phyloP scores from a whole-genome alignment of 768 basidiomycete species.

The Krasilnikovozyma curviuscula region DNA sequence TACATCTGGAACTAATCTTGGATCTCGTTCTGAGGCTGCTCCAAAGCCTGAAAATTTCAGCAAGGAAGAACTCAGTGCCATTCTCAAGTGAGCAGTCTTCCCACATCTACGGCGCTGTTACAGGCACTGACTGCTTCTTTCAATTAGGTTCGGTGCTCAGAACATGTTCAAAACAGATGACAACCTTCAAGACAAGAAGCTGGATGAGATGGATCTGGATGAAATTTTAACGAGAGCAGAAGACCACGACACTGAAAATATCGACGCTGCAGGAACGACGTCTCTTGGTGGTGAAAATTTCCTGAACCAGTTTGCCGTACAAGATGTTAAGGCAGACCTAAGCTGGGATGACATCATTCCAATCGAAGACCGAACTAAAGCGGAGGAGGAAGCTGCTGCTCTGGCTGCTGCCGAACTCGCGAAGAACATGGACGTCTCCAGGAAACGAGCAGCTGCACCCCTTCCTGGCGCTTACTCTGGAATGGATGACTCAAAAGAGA shows the following conservation, averaged over 20 bases:
- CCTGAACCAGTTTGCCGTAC: slow-evolving; percentile 82
- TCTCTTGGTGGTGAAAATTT: slow-evolving; percentile 97
- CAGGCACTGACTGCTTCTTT: neutral
- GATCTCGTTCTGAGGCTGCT: slow-evolving; percentile 20
- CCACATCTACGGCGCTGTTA: neutral
- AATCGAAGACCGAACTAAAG: slow-evolving; percentile 63
- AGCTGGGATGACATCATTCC: slow-evolving; percentile 99
- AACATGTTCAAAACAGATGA: slow-evolving; percentile 99
- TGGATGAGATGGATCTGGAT: slow-evolving; percentile 97
- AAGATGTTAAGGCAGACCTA: slow-evolving; percentile 86
- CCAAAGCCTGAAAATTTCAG: slow-evolving; percentile 62
- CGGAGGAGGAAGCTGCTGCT: slow-evolving; percentile 55
- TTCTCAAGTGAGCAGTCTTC: slow-evolving; percentile 45
- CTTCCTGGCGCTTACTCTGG: slow-evolving; percentile 55
- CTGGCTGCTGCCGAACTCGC: slow-evolving; percentile 27
- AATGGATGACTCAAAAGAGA: slow-evolving; percentile 40
- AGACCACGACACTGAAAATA: slow-evolving; percentile 81
- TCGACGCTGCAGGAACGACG: slow-evolving; percentile 52
- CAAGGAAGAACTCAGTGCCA: slow-evolving; percentile 91
- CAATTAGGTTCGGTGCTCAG: slow-evolving; percentile 60
- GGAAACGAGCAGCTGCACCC: slow-evolving; percentile 68
- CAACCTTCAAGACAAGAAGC: slow-evolving; percentile 72
- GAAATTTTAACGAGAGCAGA: slow-evolving; percentile 93
- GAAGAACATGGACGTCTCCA: slow-evolving; percentile 42
- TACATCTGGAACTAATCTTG: slow-evolving; percentile 88